Evolutionary conservation across 768 basidiomycete genomes (phyloP).

Genomic region (Agrocybe chaxingu): DNA sequence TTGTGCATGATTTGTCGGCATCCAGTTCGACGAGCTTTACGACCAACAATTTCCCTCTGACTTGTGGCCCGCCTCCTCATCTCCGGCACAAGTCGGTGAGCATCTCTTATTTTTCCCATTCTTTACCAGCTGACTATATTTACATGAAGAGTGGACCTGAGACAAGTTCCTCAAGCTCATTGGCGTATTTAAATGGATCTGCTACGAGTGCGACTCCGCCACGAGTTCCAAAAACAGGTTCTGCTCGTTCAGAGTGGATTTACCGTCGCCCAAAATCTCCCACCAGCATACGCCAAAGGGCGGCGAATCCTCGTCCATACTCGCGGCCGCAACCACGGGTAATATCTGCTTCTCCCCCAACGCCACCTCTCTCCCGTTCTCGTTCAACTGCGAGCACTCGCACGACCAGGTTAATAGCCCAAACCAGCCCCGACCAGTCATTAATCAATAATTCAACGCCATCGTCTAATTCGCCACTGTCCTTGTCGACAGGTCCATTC

Average conservation of each 20-base stretch:
- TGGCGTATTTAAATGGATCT: constrained; percentile 13
- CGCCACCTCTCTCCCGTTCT: constrained; percentile 25
- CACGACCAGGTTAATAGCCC: constrained; percentile 5
- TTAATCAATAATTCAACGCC: constrained; percentile 1
- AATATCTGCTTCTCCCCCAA: constrained; percentile 19
- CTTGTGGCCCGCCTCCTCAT: constrained; percentile 11
- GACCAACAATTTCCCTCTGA: background rate
- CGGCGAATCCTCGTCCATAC: constrained; percentile 20
- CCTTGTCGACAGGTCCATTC: constrained; percentile 23
- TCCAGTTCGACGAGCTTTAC: constrained; percentile 4
- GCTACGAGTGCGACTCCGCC: constrained; percentile 21
- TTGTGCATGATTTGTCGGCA: constrained; percentile 13
- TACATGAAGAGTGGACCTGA: constrained; percentile 11
- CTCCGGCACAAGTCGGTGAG: constrained; percentile 7
- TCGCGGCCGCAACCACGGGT: constrained; percentile 26
- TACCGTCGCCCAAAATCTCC: constrained; percentile 41
- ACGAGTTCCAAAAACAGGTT: constrained; percentile 11
- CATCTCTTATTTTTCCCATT: background rate
- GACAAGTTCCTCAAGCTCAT: constrained; percentile 9
- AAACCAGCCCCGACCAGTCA: constrained; percentile 5
- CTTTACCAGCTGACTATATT: background rate
- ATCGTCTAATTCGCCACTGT: constrained; percentile 4
- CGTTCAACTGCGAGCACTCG: constrained; percentile 17
- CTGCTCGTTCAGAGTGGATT: constrained; percentile 42
- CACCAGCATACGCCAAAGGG: constrained; percentile 17